These are phyloP conservation scores for Cladobotryum mycophilum DNA, from an alignment of 2,329 filamentous ascomycete genomes.

Conservation along the genomic window DNA sequence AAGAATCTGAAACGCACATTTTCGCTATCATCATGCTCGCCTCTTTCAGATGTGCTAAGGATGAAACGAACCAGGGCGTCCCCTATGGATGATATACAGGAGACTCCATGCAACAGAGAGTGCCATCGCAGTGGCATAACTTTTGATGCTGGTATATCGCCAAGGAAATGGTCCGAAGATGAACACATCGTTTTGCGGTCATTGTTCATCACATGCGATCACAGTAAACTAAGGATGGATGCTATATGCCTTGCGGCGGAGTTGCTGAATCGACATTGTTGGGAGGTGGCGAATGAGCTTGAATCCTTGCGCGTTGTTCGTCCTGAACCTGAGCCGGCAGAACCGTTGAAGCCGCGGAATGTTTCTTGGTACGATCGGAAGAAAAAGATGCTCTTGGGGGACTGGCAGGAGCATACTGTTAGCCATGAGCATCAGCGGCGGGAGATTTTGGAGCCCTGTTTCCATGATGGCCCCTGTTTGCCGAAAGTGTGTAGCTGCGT, in stretches of 20 bases:
- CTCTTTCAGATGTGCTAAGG: conserved; percentile 28
- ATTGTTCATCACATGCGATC: conserved; percentile 36
- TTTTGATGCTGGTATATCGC: conserved; percentile 17
- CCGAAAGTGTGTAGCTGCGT: conserved; percentile 57
- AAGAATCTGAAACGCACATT: conserved; percentile 47
- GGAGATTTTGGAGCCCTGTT: conserved; percentile 58
- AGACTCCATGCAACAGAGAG: conserved; percentile 31
- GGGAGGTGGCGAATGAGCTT: conserved; percentile 39
- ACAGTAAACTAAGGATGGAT: conserved; percentile 34
- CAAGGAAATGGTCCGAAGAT: conserved; percentile 40
- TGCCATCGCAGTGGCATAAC: conserved; percentile 30
- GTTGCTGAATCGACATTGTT: conserved; percentile 46
- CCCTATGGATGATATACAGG: conserved; percentile 8
- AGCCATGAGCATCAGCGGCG: conserved; percentile 51
- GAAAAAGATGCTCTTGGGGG: conserved; percentile 46
- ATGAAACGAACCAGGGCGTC: conserved; percentile 17
- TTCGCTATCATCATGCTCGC: conserved; percentile 34
- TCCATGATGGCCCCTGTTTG: conserved; percentile 62
- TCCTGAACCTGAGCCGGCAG: conserved; percentile 19
- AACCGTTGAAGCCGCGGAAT: conserved; percentile 34
- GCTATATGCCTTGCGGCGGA: conserved; percentile 45
- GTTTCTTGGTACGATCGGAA: conserved; percentile 52
- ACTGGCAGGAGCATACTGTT: conserved; percentile 50
- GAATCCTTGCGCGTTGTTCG: conserved; percentile 19
- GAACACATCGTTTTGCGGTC: conserved; percentile 43